Base-by-base conservation (phyloP, 129 eudicot genomes). In the Flaveria trinervia region DNA sequence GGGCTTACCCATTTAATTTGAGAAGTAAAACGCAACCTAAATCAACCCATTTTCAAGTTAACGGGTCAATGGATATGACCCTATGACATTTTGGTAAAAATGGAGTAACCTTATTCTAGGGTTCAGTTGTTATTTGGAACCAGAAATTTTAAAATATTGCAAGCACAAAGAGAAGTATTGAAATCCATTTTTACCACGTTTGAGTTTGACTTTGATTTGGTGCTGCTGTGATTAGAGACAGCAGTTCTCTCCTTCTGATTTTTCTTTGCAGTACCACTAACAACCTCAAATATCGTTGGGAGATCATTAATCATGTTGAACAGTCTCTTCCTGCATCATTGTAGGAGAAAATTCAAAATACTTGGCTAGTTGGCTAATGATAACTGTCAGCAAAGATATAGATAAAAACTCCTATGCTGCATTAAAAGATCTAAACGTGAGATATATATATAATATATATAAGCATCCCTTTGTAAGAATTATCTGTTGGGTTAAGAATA, bases 141-240 rank as follows among this genome's bases (percentile, higher is more conserved):
- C 7, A 52, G 23, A 52, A 7, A 52, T 5, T 57, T 11, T 11
- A 36, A 60, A 23, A 12, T 60, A 23, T 60, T 23, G 39, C 66
- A 60, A 25, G 67, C 67, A 60, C 41, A 60, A 11, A 60, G 41
- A 25, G 26, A 74, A 23, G 62, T 25, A 52, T 12, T 44, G 13
- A 20, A 25, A 60, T 12, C 67, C 39, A 1, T 25, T 61, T 61
- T 61, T 61, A 61, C 67, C 67, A 25, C 67, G 26, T 26, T 61
- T 39, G 67, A 61, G 67, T 61, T 61, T 26, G 67, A 26, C 41
- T 61, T 92, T 43, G 87, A 81, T 83, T 89, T 89, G 84, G 68
- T 89, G 83, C 86, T 61, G 13, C 67, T 61, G 41, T 61, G 67
- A 61, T 61, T 25, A 61, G 67, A 12, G 26, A 12, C 67, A 61